A percentile compares a stretch with the other conserved stretches of the same genome.
Conservation (phyloP, 345 rosid genomes). For the Brassica napus region Da-Ae NC_063443.1:9806001-9806500, state of each 20-base stretch:
- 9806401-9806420: constrained; percentile 24
- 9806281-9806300: not conserved
- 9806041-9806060: not conserved
- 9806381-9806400: not conserved
- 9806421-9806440: constrained; percentile 17
- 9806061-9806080: not conserved
- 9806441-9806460: constrained; percentile 29
- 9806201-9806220: not conserved
- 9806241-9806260: not conserved
- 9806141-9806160: no score
- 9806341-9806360: constrained; percentile 30
- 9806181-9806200: not conserved
- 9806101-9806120: not conserved
- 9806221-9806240: not conserved
- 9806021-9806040: not conserved
- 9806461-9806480: constrained; percentile 23
- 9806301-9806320: constrained; percentile 12
- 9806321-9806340: constrained; percentile 10
- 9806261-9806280: constrained; percentile 26
- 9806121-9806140: no score
- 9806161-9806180: not conserved
- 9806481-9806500: constrained; percentile 2
- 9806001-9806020: not conserved
- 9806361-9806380: not conserved
- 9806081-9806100: not conserved